phyloP scores from a whole-genome alignment of 805 yeast species.

The Candida argentea region DNA sequence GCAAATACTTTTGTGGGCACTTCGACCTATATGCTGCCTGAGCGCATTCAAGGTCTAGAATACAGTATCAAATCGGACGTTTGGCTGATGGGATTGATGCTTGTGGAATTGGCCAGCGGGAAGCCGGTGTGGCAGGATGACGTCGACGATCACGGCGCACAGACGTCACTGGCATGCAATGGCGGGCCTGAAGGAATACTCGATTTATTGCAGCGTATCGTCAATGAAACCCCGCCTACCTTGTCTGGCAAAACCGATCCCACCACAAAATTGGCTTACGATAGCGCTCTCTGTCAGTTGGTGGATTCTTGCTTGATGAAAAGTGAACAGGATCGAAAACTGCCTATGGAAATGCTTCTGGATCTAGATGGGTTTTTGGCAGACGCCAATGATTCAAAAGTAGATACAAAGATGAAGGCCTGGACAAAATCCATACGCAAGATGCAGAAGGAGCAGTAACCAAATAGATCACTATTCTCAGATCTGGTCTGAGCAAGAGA shows the following conservation, averaged over 20 bases:
- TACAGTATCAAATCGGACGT: conserved; percentile 95
- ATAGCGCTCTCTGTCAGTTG: conserved; percentile 48
- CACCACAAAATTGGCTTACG: conserved; percentile 21
- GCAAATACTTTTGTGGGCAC: conserved; percentile 99
- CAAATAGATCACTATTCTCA: no score
- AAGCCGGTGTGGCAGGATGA: conserved; percentile 64
- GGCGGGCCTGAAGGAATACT: conserved; percentile 69
- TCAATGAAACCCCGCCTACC: conserved; percentile 83
- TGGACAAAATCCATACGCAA: conserved; percentile 34
- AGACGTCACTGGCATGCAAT: conserved; percentile 5
- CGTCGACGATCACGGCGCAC: conserved; percentile 16
- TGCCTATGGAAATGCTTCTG: conserved; percentile 58
- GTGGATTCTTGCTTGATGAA: conserved; percentile 66
- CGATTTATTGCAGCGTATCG: conserved; percentile 85
- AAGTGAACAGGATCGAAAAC: conserved; percentile 56
- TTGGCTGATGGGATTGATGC: conserved; percentile 91
- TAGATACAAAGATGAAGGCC: conserved; percentile 25
- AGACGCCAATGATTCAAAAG: conserved; percentile 20
- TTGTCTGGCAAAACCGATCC: conserved; percentile 30
- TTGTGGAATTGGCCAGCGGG: conserved; percentile 83
- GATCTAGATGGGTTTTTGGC: conserved; percentile 18
- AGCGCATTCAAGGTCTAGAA: conserved; percentile 88
- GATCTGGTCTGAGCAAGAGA: background rate
- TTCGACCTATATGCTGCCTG: conserved; percentile 94
- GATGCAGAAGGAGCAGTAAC: conserved; percentile 15